phyloP scores from a whole-genome alignment of 1,139 yeast species.

The Geotrichum europaeum region DNA sequence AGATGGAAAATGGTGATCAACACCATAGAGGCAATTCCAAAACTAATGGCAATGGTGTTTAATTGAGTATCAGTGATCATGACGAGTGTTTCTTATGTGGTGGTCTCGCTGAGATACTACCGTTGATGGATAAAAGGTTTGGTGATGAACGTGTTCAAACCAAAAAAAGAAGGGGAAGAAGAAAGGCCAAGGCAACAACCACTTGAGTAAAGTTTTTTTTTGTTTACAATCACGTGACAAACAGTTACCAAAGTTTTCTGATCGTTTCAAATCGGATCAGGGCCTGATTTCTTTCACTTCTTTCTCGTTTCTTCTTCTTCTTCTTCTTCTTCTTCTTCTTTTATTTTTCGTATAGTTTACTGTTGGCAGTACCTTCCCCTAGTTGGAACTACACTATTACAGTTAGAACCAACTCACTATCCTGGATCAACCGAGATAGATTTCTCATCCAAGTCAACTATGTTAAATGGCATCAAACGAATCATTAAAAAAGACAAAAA shows the following conservation, averaged over 20 bases:
- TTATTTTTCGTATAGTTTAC: not conserved
- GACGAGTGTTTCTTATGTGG: constrained; percentile 35
- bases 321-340: not conserved
- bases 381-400: not conserved
- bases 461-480: not conserved
- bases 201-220: too few species aligned
- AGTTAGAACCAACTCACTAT: not conserved
- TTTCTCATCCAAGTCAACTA: not conserved
- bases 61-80: constrained; percentile 84
- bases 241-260: not conserved
- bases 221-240: not conserved
- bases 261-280: not conserved
- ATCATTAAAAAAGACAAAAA: not conserved
- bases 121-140: not conserved
- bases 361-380: not conserved
- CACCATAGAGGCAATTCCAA: constrained; percentile 67
- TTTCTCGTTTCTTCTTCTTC: not conserved
- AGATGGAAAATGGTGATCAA: constrained; percentile 67
- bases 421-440: not conserved
- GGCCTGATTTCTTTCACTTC: not conserved
- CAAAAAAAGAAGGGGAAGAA: not conserved
- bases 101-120: constrained; percentile 37
- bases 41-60: constrained; percentile 64
- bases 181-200: too few species aligned
- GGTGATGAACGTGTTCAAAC: not conserved